These are phyloP conservation scores for Lipomyces yarrowii DNA, from an alignment of 1,139 yeast genomes.

Conservation along the genomic window DNA sequence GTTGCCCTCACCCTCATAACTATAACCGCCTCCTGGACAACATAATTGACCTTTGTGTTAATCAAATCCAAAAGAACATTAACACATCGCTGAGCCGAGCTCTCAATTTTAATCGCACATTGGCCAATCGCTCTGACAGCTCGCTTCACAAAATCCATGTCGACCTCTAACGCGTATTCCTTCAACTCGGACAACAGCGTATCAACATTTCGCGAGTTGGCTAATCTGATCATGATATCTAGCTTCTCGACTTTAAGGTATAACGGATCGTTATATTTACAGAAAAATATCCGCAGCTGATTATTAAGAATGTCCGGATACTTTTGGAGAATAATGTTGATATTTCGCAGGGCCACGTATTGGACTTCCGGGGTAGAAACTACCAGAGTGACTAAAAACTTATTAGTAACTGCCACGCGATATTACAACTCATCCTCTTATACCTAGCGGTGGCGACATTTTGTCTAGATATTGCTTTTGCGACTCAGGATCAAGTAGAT, in stretches of 20 bases:
- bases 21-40: constrained; percentile 76
- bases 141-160: constrained; percentile 80
- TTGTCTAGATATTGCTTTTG: constrained; percentile 61
- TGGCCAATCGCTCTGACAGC: constrained; percentile 86
- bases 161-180: constrained; percentile 89
- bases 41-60: constrained; percentile 74
- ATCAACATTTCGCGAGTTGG: constrained; percentile 68
- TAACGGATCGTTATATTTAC: constrained; percentile 92
- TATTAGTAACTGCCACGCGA: not conserved
- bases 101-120: constrained; percentile 76
- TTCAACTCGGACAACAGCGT: constrained; percentile 79
- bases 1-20: constrained; percentile 52
- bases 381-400: constrained; percentile 72
- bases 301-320: constrained; percentile 78
- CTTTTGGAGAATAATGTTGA: constrained; percentile 84
- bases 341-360: constrained; percentile 90
- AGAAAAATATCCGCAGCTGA: constrained; percentile 87
- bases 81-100: constrained; percentile 66
- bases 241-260: constrained; percentile 90
- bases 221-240: constrained; percentile 85
- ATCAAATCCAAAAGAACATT: constrained; percentile 74
- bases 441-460: constrained; percentile 69
- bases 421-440: constrained; percentile 40
- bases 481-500: constrained; percentile 52
- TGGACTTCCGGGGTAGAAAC: constrained; percentile 93